Conservation (phyloP, 148 eudicot genomes). For the Oxyria digyna region DNA sequence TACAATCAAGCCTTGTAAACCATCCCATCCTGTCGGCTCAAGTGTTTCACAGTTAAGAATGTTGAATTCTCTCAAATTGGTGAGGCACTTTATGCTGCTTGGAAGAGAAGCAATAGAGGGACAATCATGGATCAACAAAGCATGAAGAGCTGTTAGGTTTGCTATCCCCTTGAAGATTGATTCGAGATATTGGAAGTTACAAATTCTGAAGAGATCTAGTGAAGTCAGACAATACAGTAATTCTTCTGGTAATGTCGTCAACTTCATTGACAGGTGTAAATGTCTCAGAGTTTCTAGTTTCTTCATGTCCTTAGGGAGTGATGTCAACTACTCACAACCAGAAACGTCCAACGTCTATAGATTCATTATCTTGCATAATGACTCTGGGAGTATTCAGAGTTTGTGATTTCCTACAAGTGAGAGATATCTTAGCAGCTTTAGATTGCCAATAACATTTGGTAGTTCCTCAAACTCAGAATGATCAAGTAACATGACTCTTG, state of each 20-base stretch:
- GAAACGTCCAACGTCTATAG: conserved; percentile 11
- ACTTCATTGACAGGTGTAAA: background rate
- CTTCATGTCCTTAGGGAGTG: conserved; percentile 11
- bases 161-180: background rate
- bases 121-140: background rate
- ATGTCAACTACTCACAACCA: background rate
- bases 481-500: conserved; percentile 10
- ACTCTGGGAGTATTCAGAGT: background rate
- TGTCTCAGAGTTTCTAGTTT: conserved; percentile 12
- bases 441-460: conserved; percentile 7
- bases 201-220: background rate
- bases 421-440: conserved; percentile 19
- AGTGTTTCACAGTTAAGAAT: background rate
- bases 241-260: background rate
- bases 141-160: background rate
- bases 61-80: background rate
- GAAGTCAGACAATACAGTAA: background rate
- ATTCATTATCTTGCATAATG: conserved; percentile 13
- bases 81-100: background rate
- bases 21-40: too few relatives aligned
- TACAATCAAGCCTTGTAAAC: background rate
- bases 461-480: background rate
- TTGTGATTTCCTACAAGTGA: background rate
- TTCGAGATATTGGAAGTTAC: background rate
- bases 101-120: background rate